These are phyloP conservation scores for Colletotrichum echinochloae DNA, from an alignment of 2,329 filamentous ascomycete species.

Conservation along the genomic window DNA sequence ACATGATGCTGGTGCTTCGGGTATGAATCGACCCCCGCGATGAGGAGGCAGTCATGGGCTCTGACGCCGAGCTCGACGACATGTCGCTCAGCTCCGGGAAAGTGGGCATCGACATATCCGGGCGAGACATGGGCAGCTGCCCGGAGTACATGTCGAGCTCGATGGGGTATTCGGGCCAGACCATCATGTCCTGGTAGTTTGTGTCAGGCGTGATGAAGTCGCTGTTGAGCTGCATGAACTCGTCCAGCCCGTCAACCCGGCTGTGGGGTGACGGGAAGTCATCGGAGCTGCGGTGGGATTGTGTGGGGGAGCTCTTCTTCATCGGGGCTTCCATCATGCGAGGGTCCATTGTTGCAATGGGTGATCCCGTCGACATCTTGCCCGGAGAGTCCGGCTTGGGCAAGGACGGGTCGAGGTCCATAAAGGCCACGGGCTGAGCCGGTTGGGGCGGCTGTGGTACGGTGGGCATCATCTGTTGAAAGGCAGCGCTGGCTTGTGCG, in stretches of 20 bases:
- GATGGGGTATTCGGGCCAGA: constrained; percentile 58
- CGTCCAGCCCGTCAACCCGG: constrained; percentile 54
- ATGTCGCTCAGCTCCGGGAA: constrained; percentile 57
- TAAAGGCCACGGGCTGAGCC: constrained; percentile 50
- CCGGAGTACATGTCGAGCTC: constrained; percentile 57
- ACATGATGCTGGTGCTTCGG: constrained; percentile 61
- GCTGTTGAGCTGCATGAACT: constrained; percentile 55
- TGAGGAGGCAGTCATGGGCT: constrained; percentile 55
- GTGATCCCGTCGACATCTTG: constrained; percentile 47
- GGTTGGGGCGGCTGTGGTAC: constrained; percentile 39
- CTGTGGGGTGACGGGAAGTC: constrained; percentile 53
- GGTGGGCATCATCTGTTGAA: constrained; percentile 45
- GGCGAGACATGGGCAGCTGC: constrained; percentile 48
- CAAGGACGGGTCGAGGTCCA: constrained; percentile 51
- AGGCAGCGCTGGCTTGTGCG: constrained; percentile 54
- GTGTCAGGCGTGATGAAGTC: constrained; percentile 52
- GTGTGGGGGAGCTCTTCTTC: constrained; percentile 49
- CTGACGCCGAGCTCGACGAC: constrained; percentile 53
- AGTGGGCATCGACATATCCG: constrained; percentile 51
- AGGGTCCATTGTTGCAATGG: constrained; percentile 49
- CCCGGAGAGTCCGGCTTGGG: constrained; percentile 45
- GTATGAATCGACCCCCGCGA: constrained; percentile 60
- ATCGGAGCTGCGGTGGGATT: constrained; percentile 50
- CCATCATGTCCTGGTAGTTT: constrained; percentile 57
- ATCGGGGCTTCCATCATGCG: constrained; percentile 47